Conservation (phyloP, 805 yeast genomes). For the Candida palmyrensis region DNA sequence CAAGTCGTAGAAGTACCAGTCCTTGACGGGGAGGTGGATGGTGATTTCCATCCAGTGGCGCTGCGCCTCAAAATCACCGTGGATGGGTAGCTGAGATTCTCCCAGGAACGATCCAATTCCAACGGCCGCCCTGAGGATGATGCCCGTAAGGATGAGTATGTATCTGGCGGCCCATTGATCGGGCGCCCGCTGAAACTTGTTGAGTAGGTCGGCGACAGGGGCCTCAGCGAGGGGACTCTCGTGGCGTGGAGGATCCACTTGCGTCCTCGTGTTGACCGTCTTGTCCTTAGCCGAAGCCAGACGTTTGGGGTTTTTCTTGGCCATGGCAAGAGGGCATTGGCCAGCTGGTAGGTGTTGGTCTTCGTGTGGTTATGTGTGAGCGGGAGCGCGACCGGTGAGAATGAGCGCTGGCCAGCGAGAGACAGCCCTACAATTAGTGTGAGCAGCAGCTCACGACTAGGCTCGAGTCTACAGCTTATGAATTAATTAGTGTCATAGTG, state of each 20-base stretch:
- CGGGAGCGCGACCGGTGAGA: too few relatives aligned
- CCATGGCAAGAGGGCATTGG: too few relatives aligned
- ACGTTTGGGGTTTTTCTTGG: too few relatives aligned
- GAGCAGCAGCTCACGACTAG: too few relatives aligned
- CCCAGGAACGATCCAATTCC: conserved; percentile 92
- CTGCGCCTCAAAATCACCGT: conserved; percentile 97
- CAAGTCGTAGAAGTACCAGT: conserved; percentile 89
- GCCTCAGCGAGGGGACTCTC: conserved; percentile 27
- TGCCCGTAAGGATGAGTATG: conserved; percentile 64
- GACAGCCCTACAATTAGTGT: too few relatives aligned
- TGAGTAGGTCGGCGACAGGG: conserved; percentile 74
- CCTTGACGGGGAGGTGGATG: conserved; percentile 57
- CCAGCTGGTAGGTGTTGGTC: too few relatives aligned
- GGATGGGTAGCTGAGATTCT: conserved; percentile 61
- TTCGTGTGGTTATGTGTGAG: too few relatives aligned
- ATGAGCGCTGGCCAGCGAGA: too few relatives aligned
- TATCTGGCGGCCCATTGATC: conserved; percentile 90
- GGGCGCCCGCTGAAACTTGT: conserved; percentile 72
- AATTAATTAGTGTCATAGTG: too few relatives aligned
- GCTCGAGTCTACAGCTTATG: too few relatives aligned
- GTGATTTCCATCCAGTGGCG: conserved; percentile 98
- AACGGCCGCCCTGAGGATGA: conserved; percentile 76
- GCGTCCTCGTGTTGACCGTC: conserved; percentile 1
- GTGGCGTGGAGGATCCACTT: neutral
- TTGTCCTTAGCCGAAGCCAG: too few relatives aligned